Evolutionary conservation across 2,329 filamentous ascomycete genomes (phyloP).

Genomic region (Xylaria sp.): DNA sequence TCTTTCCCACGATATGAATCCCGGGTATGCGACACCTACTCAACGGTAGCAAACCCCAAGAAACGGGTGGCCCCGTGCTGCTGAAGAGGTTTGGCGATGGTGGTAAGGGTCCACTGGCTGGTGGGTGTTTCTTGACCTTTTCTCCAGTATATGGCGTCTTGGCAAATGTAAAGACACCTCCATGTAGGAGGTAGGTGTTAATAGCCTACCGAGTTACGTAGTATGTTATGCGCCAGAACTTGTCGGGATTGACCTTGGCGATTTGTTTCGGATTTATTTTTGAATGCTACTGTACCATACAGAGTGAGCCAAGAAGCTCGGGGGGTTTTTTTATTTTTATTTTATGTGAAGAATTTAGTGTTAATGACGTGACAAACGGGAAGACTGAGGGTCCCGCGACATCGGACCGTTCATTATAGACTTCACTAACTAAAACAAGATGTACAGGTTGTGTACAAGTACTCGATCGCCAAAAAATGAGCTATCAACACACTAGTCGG

Average conservation of each 20-base stretch:
- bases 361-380: conserved; percentile 15
- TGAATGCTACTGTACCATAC: conserved; percentile 9
- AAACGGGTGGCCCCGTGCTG: conserved; percentile 25
- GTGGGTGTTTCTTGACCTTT: not conserved
- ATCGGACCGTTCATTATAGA: conserved; percentile 5
- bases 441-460: conserved; percentile 4
- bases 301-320: not conserved
- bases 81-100: conserved; percentile 13
- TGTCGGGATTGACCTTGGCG: conserved; percentile 1
- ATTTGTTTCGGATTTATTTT: conserved; percentile 7
- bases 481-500: conserved; percentile 9
- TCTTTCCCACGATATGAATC: conserved; percentile 10
- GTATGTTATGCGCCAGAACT: not conserved
- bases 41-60: conserved; percentile 1
- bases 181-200: conserved; percentile 2
- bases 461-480: not conserved
- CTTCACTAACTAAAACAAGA: conserved; percentile 7
- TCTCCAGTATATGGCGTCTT: conserved; percentile 27
- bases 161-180: conserved; percentile 18
- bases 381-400: conserved; percentile 8
- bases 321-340: too few species aligned
- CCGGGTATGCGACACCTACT: conserved; percentile 4
- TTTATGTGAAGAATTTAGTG: not conserved
- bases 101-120: conserved; percentile 19
- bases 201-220: conserved; percentile 3